Base-by-base conservation (phyloP, 768 basidiomycete species). In the Amanita rimosa region DNA sequence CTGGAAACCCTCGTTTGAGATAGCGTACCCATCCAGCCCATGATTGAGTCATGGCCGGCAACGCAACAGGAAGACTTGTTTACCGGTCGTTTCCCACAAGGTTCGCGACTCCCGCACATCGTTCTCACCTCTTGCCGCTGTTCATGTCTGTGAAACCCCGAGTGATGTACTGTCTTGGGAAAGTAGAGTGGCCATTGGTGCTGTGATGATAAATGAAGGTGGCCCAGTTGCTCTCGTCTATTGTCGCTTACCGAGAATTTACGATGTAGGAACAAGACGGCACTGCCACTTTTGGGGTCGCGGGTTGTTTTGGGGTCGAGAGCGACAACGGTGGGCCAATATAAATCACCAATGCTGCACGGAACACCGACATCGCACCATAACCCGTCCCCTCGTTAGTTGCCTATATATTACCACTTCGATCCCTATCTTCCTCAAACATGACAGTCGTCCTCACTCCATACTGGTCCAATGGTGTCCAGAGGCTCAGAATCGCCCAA, bases 371-470 rank as follows among this genome's bases (percentile, higher is more conserved):
- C 34, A 34, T 36, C 42, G 19, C 24, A 22, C 38, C 49, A 51
- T 48, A 26, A 26, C 44, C 40, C 40, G 17, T 43, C 39, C 24
- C 39, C 21, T 52, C 40, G 34, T 50, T 44, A n/a, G n/a, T n/a
- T 46, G 50, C 38, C 48, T 24, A 21, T 37, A 40, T 40, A 48
- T 27, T 46, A 16, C 40, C 50, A 38, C 29, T 47, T 16, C 10
- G 39, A 27, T 24, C 27, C 0, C 10, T 36, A 41, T 0, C 5
- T 33, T 43, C 21, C 16, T 34, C 44, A 38, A 41, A 14, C 54
- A 80, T 81, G 79, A 78, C 79, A 6, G 68, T 79, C 54, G 62
- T 78, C 43, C 75, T 88, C 52, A 85, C 78, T 27, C 86, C 85
- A 10, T 83, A 81, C 69, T 83, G 75, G 77, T 64, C 67, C 29